Percentiles rank a stretch among this genome's conserved stretches.
Conservation (phyloP, 2,329 filamentous ascomycete species). For the Huntiella savannae region DNA sequence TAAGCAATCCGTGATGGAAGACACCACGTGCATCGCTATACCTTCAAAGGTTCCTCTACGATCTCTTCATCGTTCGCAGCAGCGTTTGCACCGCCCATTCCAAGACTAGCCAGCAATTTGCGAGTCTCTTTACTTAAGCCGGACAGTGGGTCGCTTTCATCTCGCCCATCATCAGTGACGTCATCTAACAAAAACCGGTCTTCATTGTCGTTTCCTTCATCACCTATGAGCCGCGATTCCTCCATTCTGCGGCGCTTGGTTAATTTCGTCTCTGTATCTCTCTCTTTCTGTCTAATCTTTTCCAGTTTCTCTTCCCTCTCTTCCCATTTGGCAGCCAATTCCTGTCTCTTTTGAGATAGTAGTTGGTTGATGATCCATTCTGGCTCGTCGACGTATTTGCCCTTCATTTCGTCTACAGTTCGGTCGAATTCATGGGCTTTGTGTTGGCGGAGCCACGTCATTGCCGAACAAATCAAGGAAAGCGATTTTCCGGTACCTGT, state of each 20-base stretch:
- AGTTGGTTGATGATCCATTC: constrained; percentile 72
- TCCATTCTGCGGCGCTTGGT: constrained; percentile 29
- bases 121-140: constrained; percentile 57
- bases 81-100: constrained; percentile 22
- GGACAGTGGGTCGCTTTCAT: constrained; percentile 23
- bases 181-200: constrained; percentile 59
- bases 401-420: constrained; percentile 26
- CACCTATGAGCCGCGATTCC: constrained; percentile 13
- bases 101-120: constrained; percentile 50
- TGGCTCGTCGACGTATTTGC: constrained; percentile 46
- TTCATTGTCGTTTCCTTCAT: constrained; percentile 32
- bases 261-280: constrained; percentile 32
- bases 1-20: constrained; percentile 9
- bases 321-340: constrained; percentile 45
- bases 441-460: constrained; percentile 80
- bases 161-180: constrained; percentile 29
- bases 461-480: constrained; percentile 70
- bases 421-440: constrained; percentile 43
- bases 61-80: constrained; percentile 25
- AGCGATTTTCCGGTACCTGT: constrained; percentile 84
- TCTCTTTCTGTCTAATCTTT: constrained; percentile 43
- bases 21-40: constrained; percentile 14
- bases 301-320: constrained; percentile 57
- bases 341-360: constrained; percentile 45
- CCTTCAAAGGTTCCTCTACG: constrained; percentile 49